Evolutionary conservation across 129 eudicot species (phyloP).

Genomic region (Tagetes patula): DNA sequence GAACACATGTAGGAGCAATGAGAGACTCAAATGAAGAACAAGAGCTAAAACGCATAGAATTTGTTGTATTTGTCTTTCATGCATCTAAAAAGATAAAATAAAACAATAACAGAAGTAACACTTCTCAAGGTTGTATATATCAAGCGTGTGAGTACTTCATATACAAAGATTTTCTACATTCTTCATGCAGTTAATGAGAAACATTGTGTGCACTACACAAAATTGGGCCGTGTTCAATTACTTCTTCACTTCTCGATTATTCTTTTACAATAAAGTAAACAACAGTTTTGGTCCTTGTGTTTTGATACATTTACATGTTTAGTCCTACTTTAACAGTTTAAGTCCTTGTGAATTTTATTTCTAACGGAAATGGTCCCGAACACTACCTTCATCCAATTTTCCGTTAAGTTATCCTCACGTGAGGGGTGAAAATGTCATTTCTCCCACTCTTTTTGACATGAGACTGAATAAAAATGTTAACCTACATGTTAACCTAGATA

Average conservation of each 20-base stretch:
- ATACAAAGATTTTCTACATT: background rate
- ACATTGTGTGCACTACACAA: background rate
- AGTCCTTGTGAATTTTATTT: too few species aligned
- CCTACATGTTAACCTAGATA: too few species aligned
- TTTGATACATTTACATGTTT: too few species aligned
- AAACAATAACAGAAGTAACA: background rate
- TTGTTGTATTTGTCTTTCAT: background rate
- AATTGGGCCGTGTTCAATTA: background rate
- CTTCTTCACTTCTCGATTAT: conserved; percentile 4
- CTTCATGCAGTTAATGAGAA: conserved; percentile 6
- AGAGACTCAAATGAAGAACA: background rate
- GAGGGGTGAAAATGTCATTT: too few species aligned
- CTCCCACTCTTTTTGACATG: too few species aligned
- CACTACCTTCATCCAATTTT: too few species aligned
- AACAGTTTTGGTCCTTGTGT: too few species aligned
- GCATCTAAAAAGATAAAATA: background rate
- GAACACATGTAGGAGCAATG: background rate
- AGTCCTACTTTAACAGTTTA: too few species aligned
- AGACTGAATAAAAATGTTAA: too few species aligned
- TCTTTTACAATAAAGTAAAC: background rate
- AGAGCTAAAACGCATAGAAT: background rate
- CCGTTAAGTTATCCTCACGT: too few species aligned
- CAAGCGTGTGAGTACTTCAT: background rate
- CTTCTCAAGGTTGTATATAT: background rate
- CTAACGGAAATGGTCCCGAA: too few species aligned